Conservation (phyloP, 495 filamentous ascomycete species). For the Penicillium alfredii region DNA sequence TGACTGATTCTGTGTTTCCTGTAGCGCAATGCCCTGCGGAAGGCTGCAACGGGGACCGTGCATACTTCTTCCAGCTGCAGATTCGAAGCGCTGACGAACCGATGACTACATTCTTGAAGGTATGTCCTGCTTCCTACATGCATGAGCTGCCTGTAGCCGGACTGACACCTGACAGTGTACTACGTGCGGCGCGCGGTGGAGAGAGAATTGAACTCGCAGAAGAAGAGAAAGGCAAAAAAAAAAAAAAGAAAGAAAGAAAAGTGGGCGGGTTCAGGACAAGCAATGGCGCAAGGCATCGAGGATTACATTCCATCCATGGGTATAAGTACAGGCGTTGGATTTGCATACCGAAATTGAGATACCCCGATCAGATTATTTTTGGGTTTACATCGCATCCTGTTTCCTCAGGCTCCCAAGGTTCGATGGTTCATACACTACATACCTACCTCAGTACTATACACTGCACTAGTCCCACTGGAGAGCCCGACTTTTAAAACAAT, state of each 20-base stretch:
- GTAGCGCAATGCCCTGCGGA: constrained; percentile 71
- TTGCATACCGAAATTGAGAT: too few relatives aligned
- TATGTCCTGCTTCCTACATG: constrained; percentile 34
- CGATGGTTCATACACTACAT: too few relatives aligned
- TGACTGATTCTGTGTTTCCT: constrained; percentile 12
- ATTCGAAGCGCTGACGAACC: constrained; percentile 98
- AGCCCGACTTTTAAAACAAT: too few relatives aligned
- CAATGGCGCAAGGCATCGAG: too few relatives aligned
- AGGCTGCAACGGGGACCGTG: constrained; percentile 67
- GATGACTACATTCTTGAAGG: constrained; percentile 94
- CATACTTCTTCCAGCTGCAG: constrained; percentile 94
- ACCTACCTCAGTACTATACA: too few relatives aligned
- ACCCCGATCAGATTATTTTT: too few relatives aligned
- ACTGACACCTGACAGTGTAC: constrained; percentile 40
- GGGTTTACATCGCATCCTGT: too few relatives aligned
- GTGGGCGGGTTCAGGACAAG: too few relatives aligned
- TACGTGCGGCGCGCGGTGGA: constrained; percentile 38
- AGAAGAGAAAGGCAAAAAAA: background rate
- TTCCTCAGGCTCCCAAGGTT: too few relatives aligned
- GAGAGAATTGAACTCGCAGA: constrained; percentile 35
- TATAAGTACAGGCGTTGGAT: too few relatives aligned
- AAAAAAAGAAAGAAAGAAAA: background rate
- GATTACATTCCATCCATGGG: too few relatives aligned
- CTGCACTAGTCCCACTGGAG: too few relatives aligned
- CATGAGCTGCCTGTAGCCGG: constrained; percentile 13